phyloP scores from a whole-genome alignment of 139 green algal species.

The Chlorella sp. region DNA sequence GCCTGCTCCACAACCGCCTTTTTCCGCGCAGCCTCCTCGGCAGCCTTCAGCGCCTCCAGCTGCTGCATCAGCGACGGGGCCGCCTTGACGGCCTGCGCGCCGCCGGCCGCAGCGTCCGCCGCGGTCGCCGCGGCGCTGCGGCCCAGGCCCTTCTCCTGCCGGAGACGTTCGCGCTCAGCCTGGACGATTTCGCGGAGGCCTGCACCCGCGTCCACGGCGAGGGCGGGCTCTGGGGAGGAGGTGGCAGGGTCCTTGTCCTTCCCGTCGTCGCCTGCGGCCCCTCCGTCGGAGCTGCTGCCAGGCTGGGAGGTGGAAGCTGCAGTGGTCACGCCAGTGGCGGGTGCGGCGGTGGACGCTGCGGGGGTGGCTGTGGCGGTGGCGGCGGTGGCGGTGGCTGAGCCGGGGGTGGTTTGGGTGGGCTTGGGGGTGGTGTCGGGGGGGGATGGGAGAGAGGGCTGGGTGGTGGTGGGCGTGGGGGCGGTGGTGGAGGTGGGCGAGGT shows the following conservation, averaged over 20 bases:
- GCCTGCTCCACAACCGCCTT: conserved; percentile 3
- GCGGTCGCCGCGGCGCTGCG: not conserved
- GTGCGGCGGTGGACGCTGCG: not conserved
- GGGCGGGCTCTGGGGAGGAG: conserved; percentile 8
- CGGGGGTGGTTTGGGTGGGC: too few relatives aligned
- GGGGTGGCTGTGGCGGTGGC: not conserved
- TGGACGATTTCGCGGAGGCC: conserved; percentile 23
- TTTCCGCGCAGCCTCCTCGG: not conserved
- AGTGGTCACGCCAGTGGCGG: not conserved
- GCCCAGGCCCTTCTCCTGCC: conserved; percentile 27
- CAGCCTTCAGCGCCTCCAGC: conserved; percentile 14
- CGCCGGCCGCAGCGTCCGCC: not conserved
- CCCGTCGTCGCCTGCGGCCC: not conserved
- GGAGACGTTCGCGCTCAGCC: conserved; percentile 21
- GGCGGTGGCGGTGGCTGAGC: too few relatives aligned
- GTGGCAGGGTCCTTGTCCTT: not conserved
- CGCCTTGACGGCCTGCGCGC: not conserved
- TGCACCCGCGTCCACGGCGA: conserved; percentile 27
- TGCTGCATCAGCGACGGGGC: conserved; percentile 18
- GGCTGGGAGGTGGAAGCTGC: too few relatives aligned
- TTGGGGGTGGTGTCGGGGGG: too few relatives aligned
- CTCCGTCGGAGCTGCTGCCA: not conserved
- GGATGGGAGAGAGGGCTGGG: not conserved
- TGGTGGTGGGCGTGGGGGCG: too few relatives aligned
- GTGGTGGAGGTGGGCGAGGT: too few relatives aligned